Evolutionary conservation across 495 filamentous ascomycete genomes (phyloP).

Genomic region (Friedmanniomyces simplex): DNA sequence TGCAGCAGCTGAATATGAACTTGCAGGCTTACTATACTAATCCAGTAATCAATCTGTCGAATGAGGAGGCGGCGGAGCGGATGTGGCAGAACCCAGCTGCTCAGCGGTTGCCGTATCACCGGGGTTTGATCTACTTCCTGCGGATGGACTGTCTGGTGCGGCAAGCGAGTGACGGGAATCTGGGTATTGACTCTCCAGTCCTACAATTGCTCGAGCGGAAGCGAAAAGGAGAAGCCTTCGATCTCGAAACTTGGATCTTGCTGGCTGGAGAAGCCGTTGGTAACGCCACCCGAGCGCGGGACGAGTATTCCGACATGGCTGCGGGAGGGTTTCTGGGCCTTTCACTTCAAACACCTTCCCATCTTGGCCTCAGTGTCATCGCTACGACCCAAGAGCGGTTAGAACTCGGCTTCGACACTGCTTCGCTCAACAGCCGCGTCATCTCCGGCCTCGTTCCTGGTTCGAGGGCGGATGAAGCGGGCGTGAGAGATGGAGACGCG

Average conservation of each 20-base stretch:
- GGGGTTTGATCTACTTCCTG: neutral
- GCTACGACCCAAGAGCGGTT: neutral
- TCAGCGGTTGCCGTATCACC: neutral
- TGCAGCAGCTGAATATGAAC: neutral
- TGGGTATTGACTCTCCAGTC: neutral
- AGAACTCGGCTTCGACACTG: neutral
- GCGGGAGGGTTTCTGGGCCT: neutral
- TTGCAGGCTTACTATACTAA: slow-evolving; percentile 4
- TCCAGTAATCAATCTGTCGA: neutral
- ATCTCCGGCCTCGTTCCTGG: neutral
- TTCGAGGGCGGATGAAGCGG: neutral
- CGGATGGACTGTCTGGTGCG: neutral
- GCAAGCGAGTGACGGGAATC: neutral
- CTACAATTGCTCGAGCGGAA: neutral
- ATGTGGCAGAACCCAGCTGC: neutral
- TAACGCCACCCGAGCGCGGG: neutral
- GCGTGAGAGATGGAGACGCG: neutral
- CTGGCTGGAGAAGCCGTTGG: neutral
- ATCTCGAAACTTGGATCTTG: neutral
- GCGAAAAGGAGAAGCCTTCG: neutral
- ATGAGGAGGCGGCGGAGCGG: neutral
- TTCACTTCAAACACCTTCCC: neutral
- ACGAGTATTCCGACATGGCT: neutral
- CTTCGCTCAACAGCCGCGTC: neutral
- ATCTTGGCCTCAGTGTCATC: neutral